Percentiles rank a stretch among this genome's conserved stretches.
Conservation (phyloP, 2,329 filamentous ascomycete genomes). For the Xylaria sp. region DNA sequence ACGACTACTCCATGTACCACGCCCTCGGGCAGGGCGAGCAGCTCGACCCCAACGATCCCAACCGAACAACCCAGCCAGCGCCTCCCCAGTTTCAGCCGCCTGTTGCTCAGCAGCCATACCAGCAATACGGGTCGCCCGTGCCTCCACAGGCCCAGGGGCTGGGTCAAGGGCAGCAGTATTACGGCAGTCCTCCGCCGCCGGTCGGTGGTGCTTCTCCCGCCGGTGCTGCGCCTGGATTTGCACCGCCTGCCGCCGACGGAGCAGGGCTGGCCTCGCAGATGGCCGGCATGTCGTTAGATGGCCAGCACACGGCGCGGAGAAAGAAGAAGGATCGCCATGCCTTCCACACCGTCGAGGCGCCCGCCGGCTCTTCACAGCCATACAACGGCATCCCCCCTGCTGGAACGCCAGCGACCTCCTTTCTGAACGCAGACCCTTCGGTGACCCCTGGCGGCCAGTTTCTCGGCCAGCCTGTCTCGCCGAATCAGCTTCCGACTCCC, state of each 20-base stretch:
- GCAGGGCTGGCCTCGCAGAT: constrained; percentile 75
- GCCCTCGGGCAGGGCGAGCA: constrained; percentile 66
- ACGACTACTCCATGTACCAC: constrained; percentile 67
- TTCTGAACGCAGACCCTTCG: constrained; percentile 66
- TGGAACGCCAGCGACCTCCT: constrained; percentile 65
- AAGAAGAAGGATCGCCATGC: constrained; percentile 97
- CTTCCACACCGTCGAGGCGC: constrained; percentile 84
- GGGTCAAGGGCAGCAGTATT: constrained; percentile 55
- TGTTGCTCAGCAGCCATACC: constrained; percentile 64
- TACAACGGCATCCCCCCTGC: constrained; percentile 75
- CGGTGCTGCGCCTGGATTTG: constrained; percentile 49
- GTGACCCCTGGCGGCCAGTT: constrained; percentile 59
- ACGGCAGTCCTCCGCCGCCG: constrained; percentile 52
- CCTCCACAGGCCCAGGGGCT: constrained; percentile 39
- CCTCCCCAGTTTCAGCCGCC: constrained; percentile 68
- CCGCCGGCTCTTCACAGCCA: constrained; percentile 72
- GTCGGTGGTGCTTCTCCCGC: constrained; percentile 49
- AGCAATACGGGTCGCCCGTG: constrained; percentile 59
- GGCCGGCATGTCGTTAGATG: constrained; percentile 77
- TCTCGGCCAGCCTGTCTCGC: constrained; percentile 51
- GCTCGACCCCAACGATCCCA: constrained; percentile 65
- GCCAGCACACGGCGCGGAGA: constrained; percentile 65
- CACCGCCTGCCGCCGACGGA: constrained; percentile 56
- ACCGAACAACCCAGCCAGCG: constrained; percentile 61
- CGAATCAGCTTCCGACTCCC: constrained; percentile 40